Percentiles rank a stretch among this genome's conserved stretches.
phyloP scores from a whole-genome alignment of 2,329 filamentous ascomycete genomes.

The Myotisia sp. region DNA sequence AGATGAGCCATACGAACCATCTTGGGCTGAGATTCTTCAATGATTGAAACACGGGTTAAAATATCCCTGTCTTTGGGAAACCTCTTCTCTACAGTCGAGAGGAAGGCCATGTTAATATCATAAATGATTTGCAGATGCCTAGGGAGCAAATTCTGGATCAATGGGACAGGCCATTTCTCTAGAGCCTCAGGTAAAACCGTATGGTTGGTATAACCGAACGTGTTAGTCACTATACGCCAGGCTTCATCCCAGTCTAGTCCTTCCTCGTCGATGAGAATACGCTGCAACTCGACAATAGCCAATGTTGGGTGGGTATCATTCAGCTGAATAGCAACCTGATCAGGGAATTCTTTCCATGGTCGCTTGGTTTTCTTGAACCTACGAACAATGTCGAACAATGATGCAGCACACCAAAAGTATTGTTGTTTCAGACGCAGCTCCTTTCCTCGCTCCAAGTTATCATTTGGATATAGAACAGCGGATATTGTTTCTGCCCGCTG shows the following conservation, averaged over 20 bases:
- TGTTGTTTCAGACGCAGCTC: constrained; percentile 97
- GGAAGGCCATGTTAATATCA: constrained; percentile 90
- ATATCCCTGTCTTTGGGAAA: constrained; percentile 86
- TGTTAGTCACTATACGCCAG: constrained; percentile 65
- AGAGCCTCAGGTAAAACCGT: constrained; percentile 92
- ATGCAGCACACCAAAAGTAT: constrained; percentile 99
- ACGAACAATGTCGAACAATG: constrained; percentile 86
- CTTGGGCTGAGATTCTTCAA: constrained; percentile 91
- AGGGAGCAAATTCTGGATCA: constrained; percentile 83
- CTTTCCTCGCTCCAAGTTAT: constrained; percentile 91
- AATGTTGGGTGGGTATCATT: constrained; percentile 97
- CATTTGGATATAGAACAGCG: constrained; percentile 91
- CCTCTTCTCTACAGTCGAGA: constrained; percentile 75
- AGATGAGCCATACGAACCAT: constrained; percentile 97
- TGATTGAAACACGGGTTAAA: constrained; percentile 78
- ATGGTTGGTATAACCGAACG: constrained; percentile 96
- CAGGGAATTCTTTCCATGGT: constrained; percentile 79
- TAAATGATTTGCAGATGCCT: constrained; percentile 95
- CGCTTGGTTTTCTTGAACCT: constrained; percentile 96
- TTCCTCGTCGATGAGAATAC: constrained; percentile 79
- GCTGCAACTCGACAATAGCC: constrained; percentile 88
- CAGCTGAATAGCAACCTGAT: constrained; percentile 91
- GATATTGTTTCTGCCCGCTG: constrained; percentile 98
- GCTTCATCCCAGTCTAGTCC: constrained; percentile 86
- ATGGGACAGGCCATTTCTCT: constrained; percentile 93